phyloP scores from a whole-genome alignment of 805 yeast species.

The Zygoascus flipseniorum region DNA sequence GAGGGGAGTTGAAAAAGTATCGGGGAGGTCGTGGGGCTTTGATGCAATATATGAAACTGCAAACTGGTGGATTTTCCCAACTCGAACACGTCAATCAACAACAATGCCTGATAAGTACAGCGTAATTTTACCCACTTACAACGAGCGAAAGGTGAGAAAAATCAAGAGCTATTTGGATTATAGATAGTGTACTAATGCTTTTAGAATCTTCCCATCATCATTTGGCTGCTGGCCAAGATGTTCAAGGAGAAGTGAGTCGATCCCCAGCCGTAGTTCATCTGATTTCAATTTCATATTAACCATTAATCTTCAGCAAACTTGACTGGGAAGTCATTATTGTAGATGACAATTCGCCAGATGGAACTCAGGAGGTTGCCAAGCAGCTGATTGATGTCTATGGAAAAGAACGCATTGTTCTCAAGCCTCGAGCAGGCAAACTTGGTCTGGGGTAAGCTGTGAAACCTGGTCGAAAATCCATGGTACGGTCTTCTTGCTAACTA shows the following conservation, averaged over 20 bases:
- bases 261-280: neutral
- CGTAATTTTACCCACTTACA: constrained; percentile 69
- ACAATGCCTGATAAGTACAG: constrained; percentile 44
- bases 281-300: neutral
- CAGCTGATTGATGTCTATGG: constrained; percentile 41
- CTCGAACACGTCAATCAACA: neutral
- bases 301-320: constrained; percentile 31
- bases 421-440: constrained; percentile 68
- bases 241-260: constrained; percentile 37
- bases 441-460: constrained; percentile 44
- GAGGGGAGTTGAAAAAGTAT: too few species aligned
- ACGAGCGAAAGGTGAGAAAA: constrained; percentile 45
- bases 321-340: constrained; percentile 74
- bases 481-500: neutral
- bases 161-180: neutral
- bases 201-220: constrained; percentile 53
- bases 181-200: neutral
- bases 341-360: constrained; percentile 76
- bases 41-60: neutral
- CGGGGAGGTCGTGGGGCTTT: too few species aligned
- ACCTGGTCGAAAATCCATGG: neutral
- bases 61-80: neutral
- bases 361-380: constrained; percentile 66
- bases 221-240: constrained; percentile 61
- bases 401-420: constrained; percentile 48